Percentiles rank a stretch among this genome's conserved stretches.
These are phyloP conservation scores for Botrytis elliptica DNA, from an alignment of 2,329 filamentous ascomycete genomes.

Conservation along the genomic window DNA sequence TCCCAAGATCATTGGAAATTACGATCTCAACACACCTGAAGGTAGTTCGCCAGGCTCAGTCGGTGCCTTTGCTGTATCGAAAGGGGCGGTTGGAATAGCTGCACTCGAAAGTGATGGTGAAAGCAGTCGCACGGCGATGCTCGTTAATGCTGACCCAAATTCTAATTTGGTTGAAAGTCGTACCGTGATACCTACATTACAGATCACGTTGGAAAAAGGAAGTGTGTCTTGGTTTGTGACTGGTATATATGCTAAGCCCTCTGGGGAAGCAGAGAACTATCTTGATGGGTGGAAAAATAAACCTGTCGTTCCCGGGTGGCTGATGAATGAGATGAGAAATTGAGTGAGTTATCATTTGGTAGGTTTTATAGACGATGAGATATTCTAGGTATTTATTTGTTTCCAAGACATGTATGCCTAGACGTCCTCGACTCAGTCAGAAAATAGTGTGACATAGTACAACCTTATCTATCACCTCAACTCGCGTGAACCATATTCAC, in stretches of 20 bases:
- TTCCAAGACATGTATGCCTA: neutral
- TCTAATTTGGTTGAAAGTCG: slow-evolving; percentile 72
- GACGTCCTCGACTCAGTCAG: neutral
- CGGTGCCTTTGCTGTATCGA: slow-evolving; percentile 56
- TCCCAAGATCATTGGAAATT: slow-evolving; percentile 59
- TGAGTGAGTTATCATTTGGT: neutral
- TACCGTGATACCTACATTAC: slow-evolving; percentile 69
- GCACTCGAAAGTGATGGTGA: slow-evolving; percentile 43
- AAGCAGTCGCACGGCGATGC: slow-evolving; percentile 50
- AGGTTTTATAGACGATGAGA: neutral
- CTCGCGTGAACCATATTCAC: neutral
- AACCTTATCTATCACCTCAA: neutral
- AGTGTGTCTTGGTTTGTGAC: slow-evolving; percentile 65
- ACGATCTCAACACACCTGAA: slow-evolving; percentile 55
- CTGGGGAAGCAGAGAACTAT: slow-evolving; percentile 52
- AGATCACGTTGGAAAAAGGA: slow-evolving; percentile 57
- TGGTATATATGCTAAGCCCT: slow-evolving; percentile 69
- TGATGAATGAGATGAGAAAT: slow-evolving; percentile 42
- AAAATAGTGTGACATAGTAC: neutral
- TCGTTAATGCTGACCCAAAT: slow-evolving; percentile 76
- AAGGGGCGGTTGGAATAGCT: slow-evolving; percentile 57
- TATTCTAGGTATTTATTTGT: neutral
- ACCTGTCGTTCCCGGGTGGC: slow-evolving; percentile 60
- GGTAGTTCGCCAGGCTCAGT: slow-evolving; percentile 51
- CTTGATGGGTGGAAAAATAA: slow-evolving; percentile 59